phyloP scores from a whole-genome alignment of 2,329 filamentous ascomycete species.

The Monosporascus sp. region DNA sequence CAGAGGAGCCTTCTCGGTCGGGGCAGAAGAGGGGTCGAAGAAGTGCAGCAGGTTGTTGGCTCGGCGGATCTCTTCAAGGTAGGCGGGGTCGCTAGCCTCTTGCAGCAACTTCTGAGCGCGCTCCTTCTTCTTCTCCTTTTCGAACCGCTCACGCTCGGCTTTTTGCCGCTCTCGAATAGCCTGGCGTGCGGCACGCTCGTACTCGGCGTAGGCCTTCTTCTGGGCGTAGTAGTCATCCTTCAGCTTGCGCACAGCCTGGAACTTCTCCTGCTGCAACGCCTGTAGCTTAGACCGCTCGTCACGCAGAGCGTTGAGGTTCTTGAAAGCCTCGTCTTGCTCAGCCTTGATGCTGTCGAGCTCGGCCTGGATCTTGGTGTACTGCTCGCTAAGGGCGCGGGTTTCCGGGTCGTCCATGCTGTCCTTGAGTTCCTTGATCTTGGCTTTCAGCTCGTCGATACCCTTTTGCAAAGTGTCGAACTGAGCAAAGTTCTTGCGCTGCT shows the following conservation, averaged over 20 bases:
- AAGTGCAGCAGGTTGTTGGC: conserved; percentile 84
- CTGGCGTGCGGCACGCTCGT: conserved; percentile 77
- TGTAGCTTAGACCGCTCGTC: conserved; percentile 84
- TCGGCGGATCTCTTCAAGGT: conserved; percentile 85
- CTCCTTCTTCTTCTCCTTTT: conserved; percentile 69
- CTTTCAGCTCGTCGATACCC: conserved; percentile 80
- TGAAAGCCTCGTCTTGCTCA: conserved; percentile 86
- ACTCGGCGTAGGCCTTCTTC: conserved; percentile 76
- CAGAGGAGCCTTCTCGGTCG: conserved; percentile 61
- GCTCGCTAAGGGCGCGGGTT: conserved; percentile 78
- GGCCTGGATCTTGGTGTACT: conserved; percentile 77
- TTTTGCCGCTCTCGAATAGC: conserved; percentile 71
- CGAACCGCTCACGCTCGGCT: conserved; percentile 70
- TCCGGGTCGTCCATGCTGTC: conserved; percentile 89
- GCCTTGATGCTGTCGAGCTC: conserved; percentile 88
- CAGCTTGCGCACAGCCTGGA: conserved; percentile 71
- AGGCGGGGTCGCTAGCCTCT: conserved; percentile 81
- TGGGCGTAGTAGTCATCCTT: conserved; percentile 84
- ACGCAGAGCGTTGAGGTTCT: conserved; percentile 76
- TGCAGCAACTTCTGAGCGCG: conserved; percentile 71
- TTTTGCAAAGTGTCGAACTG: conserved; percentile 82
- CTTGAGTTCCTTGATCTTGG: conserved; percentile 82
- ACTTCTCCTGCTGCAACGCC: conserved; percentile 83
- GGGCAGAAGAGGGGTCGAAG: conserved; percentile 71
- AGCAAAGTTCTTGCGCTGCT: conserved; percentile 86